Evolutionary conservation across 2,329 filamentous ascomycete genomes (phyloP).

Genomic region (Macrophomina phaseolina): DNA sequence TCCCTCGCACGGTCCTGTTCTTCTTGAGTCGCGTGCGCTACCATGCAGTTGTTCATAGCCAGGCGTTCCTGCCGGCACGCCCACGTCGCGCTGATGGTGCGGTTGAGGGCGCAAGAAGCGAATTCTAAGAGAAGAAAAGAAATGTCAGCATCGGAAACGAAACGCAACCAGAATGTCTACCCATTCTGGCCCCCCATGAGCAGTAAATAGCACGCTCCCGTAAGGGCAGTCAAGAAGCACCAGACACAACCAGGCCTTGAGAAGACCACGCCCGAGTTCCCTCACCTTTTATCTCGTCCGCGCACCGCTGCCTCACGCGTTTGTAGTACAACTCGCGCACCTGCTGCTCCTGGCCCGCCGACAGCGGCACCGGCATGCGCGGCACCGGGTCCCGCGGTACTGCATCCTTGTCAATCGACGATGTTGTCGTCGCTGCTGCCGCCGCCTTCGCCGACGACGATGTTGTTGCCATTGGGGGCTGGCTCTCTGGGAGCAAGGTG

Average conservation of each 20-base stretch:
- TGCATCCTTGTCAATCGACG: not conserved
- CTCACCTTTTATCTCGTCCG: conserved; percentile 58
- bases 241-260: no score
- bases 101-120: conserved; percentile 83
- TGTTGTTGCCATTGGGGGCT: conserved; percentile 7
- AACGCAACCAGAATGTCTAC: no score
- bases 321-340: conserved; percentile 82
- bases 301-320: conserved; percentile 76
- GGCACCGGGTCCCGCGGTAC: conserved; percentile 27
- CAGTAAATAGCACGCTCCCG: no score
- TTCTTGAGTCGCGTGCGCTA: conserved; percentile 78
- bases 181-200: no score
- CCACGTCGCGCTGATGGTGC: conserved; percentile 87
- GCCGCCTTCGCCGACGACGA: not conserved
- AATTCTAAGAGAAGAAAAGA: conserved; percentile 66
- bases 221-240: no score
- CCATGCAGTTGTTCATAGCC: conserved; percentile 94
- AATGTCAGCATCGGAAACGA: not conserved
- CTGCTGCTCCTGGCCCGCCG: conserved; percentile 79
- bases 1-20: conserved; percentile 88
- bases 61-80: conserved; percentile 79
- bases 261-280: not conserved
- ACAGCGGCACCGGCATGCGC: conserved; percentile 82
- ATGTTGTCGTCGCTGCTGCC: not conserved
- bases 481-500: not conserved